phyloP scores from a whole-genome alignment of 1,139 yeast species.

The Sugiyamaella japonica region DNA sequence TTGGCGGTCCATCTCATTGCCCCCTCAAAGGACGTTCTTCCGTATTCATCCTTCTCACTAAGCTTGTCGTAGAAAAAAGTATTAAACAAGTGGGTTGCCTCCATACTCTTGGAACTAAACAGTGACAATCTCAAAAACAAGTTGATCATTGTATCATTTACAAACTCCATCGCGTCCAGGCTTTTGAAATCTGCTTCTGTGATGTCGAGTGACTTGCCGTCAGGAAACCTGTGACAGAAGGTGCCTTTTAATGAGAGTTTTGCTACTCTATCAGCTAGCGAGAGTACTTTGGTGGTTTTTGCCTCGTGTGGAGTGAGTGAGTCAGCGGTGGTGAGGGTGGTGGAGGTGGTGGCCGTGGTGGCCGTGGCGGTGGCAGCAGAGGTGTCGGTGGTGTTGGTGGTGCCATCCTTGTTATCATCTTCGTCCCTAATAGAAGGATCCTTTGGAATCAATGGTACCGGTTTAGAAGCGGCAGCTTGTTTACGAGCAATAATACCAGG shows the following conservation, averaged over 20 bases:
- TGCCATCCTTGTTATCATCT: background rate
- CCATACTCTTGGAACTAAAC: slow-evolving; percentile 20
- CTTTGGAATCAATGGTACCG: background rate
- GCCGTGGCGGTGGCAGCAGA: no score
- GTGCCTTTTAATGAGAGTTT: slow-evolving; percentile 7
- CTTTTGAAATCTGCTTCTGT: slow-evolving; percentile 39
- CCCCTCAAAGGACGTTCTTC: slow-evolving; percentile 48
- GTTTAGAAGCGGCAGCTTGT: background rate
- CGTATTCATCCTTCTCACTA: slow-evolving; percentile 32
- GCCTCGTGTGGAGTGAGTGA: no score
- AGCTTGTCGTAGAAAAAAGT: slow-evolving; percentile 82
- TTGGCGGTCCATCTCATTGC: slow-evolving; percentile 75
- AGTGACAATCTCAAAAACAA: slow-evolving; percentile 38
- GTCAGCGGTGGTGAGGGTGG: no score
- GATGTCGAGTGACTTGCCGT: slow-evolving; percentile 35
- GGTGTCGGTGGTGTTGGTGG: background rate
- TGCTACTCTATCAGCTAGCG: background rate
- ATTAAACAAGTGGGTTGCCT: slow-evolving; percentile 65
- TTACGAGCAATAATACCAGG: background rate
- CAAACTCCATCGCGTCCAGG: slow-evolving; percentile 41
- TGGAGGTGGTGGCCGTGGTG: no score
- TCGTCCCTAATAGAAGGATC: background rate
- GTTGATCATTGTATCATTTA: slow-evolving; percentile 46
- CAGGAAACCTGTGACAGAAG: slow-evolving; percentile 31
- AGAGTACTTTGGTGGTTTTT: background rate